Conservation (phyloP, 805 yeast genomes). For the Suhomyces sp. region DNA sequence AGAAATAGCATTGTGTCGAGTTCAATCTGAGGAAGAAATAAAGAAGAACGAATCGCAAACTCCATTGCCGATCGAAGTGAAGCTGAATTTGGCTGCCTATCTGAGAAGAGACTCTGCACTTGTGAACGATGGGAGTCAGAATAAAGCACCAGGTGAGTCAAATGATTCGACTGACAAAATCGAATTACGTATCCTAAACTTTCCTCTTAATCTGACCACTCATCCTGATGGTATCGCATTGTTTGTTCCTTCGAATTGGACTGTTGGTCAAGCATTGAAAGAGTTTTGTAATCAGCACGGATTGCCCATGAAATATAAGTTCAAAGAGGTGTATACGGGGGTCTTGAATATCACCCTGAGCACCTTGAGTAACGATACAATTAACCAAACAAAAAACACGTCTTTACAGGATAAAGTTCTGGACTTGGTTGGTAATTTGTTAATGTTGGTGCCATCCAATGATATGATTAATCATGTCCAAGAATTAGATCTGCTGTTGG, state of each 20-base stretch:
- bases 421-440: background rate
- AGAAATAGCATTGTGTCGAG: conserved; percentile 75
- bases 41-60: conserved; percentile 49
- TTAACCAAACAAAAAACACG: conserved; percentile 1
- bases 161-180: background rate
- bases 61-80: conserved; percentile 52
- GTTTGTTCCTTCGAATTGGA: conserved; percentile 6
- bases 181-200: conserved; percentile 1
- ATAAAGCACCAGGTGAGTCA: background rate
- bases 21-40: conserved; percentile 45
- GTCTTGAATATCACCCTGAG: background rate
- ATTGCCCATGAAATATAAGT: conserved; percentile 23
- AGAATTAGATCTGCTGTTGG: background rate
- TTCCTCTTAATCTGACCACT: background rate
- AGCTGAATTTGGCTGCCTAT: conserved; percentile 5
- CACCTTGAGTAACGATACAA: conserved; percentile 1
- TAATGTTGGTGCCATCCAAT: conserved; percentile 2
- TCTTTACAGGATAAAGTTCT: conserved; percentile 1
- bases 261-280: conserved; percentile 23
- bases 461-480: background rate
- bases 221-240: conserved; percentile 3
- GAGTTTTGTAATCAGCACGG: conserved; percentile 31
- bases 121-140: background rate
- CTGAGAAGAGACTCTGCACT: too few relatives aligned
- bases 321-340: conserved; percentile 24